Conservation (phyloP, 2,329 filamentous ascomycete genomes). For the Fusarium cicatricum region DNA sequence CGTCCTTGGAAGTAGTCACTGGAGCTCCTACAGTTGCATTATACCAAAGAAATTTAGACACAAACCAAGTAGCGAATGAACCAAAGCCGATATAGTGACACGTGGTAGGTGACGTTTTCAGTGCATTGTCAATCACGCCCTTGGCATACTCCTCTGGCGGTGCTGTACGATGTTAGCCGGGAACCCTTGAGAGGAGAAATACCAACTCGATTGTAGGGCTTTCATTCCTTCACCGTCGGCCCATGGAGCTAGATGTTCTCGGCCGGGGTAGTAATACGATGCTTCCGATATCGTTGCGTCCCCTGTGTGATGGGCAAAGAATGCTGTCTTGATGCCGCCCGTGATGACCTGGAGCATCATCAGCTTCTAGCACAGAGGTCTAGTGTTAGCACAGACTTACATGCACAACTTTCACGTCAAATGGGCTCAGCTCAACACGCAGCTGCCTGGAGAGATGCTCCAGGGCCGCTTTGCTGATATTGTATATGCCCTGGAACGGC, state of each 20-base stretch:
- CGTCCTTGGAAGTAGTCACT: no score
- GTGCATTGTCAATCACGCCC: conserved; percentile 28
- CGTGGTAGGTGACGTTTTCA: conserved; percentile 8
- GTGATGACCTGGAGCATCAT: conserved; percentile 36
- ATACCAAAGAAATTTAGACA: conserved; percentile 27
- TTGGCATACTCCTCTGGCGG: conserved; percentile 31
- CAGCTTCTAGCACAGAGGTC: neutral
- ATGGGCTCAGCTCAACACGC: conserved; percentile 50
- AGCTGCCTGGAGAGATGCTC: conserved; percentile 50
- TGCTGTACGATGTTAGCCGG: conserved; percentile 21
- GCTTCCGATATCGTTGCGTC: conserved; percentile 51
- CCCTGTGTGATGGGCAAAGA: conserved; percentile 48
- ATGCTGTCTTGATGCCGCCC: conserved; percentile 44
- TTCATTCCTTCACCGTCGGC: conserved; percentile 19
- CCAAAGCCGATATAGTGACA: conserved; percentile 26
- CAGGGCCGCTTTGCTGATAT: conserved; percentile 54
- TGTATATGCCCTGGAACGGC: conserved; percentile 51
- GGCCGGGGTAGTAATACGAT: conserved; percentile 30
- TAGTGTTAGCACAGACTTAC: conserved; percentile 10
- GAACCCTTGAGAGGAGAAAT: no score
- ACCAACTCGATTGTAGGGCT: conserved; percentile 21
- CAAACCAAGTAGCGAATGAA: conserved; percentile 23
- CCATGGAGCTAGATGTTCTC: conserved; percentile 24
- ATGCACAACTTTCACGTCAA: conserved; percentile 47
- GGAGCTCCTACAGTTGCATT: conserved; percentile 15